phyloP scores from a whole-genome alignment of 202 grass and related monocot species.

The Schoenoplectus triqueter region DNA sequence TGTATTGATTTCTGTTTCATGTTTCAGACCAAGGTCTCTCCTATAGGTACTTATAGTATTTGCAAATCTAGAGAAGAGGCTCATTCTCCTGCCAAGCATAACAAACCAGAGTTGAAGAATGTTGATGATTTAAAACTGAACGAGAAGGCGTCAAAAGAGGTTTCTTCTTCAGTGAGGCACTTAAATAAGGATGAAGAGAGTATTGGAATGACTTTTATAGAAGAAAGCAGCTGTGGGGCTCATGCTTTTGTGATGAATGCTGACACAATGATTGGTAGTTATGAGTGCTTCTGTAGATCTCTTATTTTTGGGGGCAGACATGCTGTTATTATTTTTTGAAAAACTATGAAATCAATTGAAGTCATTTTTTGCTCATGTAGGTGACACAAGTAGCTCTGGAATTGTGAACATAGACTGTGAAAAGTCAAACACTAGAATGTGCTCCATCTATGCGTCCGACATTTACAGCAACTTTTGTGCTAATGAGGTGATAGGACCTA shows the following conservation, averaged over 20 bases:
- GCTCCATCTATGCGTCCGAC: slow-evolving; percentile 64
- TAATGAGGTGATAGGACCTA: slow-evolving; percentile 61
- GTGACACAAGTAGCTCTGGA: slow-evolving; percentile 45
- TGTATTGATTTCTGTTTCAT: slow-evolving; percentile 36
- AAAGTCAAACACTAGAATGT: slow-evolving; percentile 75
- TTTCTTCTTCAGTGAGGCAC: slow-evolving; percentile 35
- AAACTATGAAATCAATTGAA: slow-evolving; percentile 32
- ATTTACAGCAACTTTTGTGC: slow-evolving; percentile 78
- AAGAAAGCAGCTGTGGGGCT: slow-evolving; percentile 40
- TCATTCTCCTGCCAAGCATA: slow-evolving; percentile 38
- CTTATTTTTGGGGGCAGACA: background rate
- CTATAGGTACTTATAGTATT: slow-evolving; percentile 28
- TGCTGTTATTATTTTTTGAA: background rate
- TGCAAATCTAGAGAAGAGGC: slow-evolving; percentile 52
- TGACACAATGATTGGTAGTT: slow-evolving; percentile 54
- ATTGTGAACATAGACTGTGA: slow-evolving; percentile 78
- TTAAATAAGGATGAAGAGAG: slow-evolving; percentile 44
- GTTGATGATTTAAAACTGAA: slow-evolving; percentile 42
- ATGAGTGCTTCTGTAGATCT: slow-evolving; percentile 12
- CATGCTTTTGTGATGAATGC: slow-evolving; percentile 32
- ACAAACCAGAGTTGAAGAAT: slow-evolving; percentile 37
- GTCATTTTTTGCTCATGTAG: slow-evolving; percentile 55
- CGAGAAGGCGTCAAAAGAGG: slow-evolving; percentile 40
- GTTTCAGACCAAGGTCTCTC: slow-evolving; percentile 49
- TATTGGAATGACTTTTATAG: slow-evolving; percentile 45